Evolutionary conservation across 2,329 filamentous ascomycete species (phyloP), one percentile per base, ranked within the genome.

Genomic region (Aspergillus quadricinctus): DNA sequence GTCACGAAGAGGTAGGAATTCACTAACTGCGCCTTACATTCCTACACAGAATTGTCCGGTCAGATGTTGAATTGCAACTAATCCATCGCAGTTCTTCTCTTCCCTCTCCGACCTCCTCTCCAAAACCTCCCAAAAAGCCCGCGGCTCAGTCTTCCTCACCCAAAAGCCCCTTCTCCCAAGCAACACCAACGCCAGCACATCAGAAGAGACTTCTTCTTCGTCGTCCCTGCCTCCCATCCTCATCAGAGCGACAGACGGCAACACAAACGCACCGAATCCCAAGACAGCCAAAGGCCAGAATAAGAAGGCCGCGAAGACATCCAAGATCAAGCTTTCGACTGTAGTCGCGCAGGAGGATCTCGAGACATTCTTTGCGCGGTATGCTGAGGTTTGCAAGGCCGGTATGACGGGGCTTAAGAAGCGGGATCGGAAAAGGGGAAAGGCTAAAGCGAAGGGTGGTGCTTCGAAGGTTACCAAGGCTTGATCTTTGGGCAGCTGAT

Each of bases 381-480:
- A 97, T 77, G 92, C 92, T 23, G 94, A 97, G 64, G 82, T 92
- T 3, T 97, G 92, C 77, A 97, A 96, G 78, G 79, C 82, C 0
- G 91, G 92, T 5, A 97, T 97, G 92, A 81, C 83, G 50, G 87
- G 88, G 7, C 72, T 99, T 76, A 97, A 96, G 84, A 96, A 96
- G 71, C 83, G 94, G 64, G 93, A 97, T 76, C 84, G 92, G 69
- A 89, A 88, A 77, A 84, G 83, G 78, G 90, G 89, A 71, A 86
- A 88, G 65, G 89, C 88, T 72, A 90, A 88, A 61, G 90, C 63
- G 35, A 70, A 72, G 62, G 66, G 66, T 10, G 64, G 61, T 56
- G 69, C 66, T 52, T 57, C 64, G 29, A 74, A 70, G 63, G 64
- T 64, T 54, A 45, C 61, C 4, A 74, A 74, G 61, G 64, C 65